Percentiles rank a stretch among this genome's conserved stretches.
phyloP scores from a whole-genome alignment of 495 filamentous ascomycete species.

The Aspergillus sparsus region DNA sequence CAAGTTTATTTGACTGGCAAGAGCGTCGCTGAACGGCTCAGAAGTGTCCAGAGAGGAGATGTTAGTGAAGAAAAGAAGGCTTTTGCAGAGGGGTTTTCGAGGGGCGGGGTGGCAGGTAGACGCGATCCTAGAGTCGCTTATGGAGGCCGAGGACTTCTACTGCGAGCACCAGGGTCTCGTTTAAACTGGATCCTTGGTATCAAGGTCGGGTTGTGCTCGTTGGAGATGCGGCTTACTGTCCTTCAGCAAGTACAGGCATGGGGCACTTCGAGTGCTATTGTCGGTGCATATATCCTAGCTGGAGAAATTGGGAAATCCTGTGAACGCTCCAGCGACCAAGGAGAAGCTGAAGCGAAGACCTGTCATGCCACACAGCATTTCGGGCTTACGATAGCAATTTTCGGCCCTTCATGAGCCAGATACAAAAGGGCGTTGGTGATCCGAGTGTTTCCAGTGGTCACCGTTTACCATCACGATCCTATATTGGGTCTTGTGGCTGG shows the following conservation, averaged over 20 bases:
- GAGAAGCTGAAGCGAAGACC: too few relatives aligned
- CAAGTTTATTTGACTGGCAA: constrained; percentile 24
- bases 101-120: constrained; percentile 48
- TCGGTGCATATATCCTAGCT: constrained; percentile 54
- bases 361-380: constrained; percentile 14
- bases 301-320: constrained; percentile 49
- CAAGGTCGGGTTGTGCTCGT: constrained; percentile 49
- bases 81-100: constrained; percentile 39
- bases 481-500: constrained; percentile 31
- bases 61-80: constrained; percentile 38
- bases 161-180: constrained; percentile 39
- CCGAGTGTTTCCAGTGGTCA: constrained; percentile 27
- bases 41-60: constrained; percentile 18
- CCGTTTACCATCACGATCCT: constrained; percentile 31
- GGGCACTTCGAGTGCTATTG: constrained; percentile 46
- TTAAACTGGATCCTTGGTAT: constrained; percentile 44
- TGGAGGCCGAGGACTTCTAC: constrained; percentile 51
- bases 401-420: constrained; percentile 32
- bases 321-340: too few relatives aligned
- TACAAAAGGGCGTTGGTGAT: constrained; percentile 3
- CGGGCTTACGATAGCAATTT: constrained; percentile 34
- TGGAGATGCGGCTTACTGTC: constrained; percentile 57
- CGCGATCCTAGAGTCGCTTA: constrained; percentile 40
- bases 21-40: constrained; percentile 20
- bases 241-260: constrained; percentile 47